Evolutionary conservation across 352 stramenopile species (phyloP), one percentile per base, ranked within the genome.

Genomic region (Globisporangium uncinulatum): DNA sequence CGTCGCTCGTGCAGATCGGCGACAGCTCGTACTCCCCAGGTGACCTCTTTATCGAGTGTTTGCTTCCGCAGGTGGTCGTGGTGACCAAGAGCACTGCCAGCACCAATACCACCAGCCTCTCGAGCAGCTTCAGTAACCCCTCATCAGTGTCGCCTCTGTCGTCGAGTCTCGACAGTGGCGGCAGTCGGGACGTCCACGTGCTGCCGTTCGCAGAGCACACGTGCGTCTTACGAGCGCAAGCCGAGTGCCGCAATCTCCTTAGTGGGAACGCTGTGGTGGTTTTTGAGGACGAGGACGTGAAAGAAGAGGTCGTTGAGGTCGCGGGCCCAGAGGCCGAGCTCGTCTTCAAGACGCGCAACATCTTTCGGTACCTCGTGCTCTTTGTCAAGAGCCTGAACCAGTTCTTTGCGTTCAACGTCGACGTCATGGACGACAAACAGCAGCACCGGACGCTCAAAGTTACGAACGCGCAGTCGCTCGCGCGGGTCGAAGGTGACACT

Each of bases 371-470:
- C 59, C 52, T 93, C 17, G 85, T 92, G 49, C 63, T 95, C 39
- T 93, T 92, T 54, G 65, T 93, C 34, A 92, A 91, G 41, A 83
- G 92, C 61, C 71, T 94, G 48, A 72, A 83, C 21, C 67, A 82
- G 24, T 93, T 88, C 50, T 57, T 93, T 15, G 79, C 87, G 57
- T 73, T 93, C 51, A 55, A 76, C n/a, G 54, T 93, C 39, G 73
- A 87, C 32, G 56, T 92, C 1, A 31, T 94, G 29, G 85, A 93
- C 46, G 74, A 89, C 43, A 67, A 76, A 24, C 79, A 89, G 50
- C 72, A 51, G 44, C 91, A 88, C 50, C 72, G 83, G n/a, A 53
- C 68, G 17, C 67, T 94, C 49, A 67, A 61, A 2, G 59, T 79
- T 53, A 92, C 83, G n/a, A 93, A 93, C 59, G 74, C 79, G 19